phyloP scores from a whole-genome alignment of 345 rosid species.

The Raphanus raphanistrum region DNA sequence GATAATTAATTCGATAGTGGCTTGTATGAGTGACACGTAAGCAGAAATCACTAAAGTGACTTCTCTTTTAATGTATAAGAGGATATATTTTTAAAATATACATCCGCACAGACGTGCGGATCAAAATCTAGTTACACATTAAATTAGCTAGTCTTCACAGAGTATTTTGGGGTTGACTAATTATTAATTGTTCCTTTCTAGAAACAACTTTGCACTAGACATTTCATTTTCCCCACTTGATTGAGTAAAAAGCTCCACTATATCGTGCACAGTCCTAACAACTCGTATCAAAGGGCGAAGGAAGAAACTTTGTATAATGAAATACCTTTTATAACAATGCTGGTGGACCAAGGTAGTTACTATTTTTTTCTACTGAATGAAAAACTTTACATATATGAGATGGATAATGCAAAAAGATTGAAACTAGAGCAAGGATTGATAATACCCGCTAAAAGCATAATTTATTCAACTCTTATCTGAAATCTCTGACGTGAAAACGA shows the following conservation, averaged over 20 bases:
- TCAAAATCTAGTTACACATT: too few relatives aligned
- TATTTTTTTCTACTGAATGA: not conserved
- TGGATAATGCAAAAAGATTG: not conserved
- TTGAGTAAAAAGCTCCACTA: constrained; percentile 14
- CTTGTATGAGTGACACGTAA: too few relatives aligned
- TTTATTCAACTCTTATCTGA: not conserved
- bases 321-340: not conserved
- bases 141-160: not conserved
- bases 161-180: constrained; percentile 12
- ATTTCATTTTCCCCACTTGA: constrained; percentile 22
- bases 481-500: not conserved
- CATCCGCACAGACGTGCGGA: too few relatives aligned
- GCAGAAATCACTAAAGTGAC: too few relatives aligned
- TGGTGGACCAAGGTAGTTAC: not conserved
- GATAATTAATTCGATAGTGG: too few relatives aligned
- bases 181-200: constrained; percentile 9
- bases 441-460: not conserved
- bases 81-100: too few relatives aligned
- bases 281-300: constrained; percentile 21
- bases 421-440: constrained; percentile 5
- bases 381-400: not conserved
- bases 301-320: not conserved
- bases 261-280: constrained; percentile 29
- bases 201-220: constrained; percentile 29
- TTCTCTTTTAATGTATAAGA: too few relatives aligned